A percentile compares a stretch with the other conserved stretches of the same genome.
Conservation (phyloP, 2,329 filamentous ascomycete genomes). For the Epichloe aotearoae region DNA sequence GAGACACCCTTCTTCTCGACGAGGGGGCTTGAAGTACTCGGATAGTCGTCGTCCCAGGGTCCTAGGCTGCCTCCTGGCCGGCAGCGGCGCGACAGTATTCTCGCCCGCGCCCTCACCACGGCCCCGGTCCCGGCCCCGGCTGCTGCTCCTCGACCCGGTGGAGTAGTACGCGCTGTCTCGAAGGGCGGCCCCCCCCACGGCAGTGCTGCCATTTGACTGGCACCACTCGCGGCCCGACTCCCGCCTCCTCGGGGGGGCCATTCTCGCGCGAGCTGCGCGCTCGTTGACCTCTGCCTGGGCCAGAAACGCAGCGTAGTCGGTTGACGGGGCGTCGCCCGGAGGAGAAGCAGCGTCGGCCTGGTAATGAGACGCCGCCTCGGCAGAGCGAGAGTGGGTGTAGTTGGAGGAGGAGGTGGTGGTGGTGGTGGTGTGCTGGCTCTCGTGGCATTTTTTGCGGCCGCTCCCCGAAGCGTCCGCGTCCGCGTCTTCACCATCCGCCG, state of each 20-base stretch:
- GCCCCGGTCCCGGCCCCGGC: not conserved
- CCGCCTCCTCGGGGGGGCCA: not conserved
- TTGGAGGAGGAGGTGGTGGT: too few relatives aligned
- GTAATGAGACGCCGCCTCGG: too few relatives aligned
- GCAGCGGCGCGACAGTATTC: not conserved
- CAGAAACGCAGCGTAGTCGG: constrained; percentile 14
- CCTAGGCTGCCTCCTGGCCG: constrained; percentile 2
- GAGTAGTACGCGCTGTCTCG: constrained; percentile 8
- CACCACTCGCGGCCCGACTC: not conserved
- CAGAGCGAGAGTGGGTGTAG: too few relatives aligned
- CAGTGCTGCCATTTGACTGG: too few relatives aligned
- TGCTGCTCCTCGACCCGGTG: constrained; percentile 5
- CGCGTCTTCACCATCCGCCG: not conserved
- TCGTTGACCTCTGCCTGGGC: constrained; percentile 9
- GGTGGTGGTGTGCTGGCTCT: too few relatives aligned
- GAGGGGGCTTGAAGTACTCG: constrained; percentile 10
- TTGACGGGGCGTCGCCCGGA: not conserved
- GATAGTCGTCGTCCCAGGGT: constrained; percentile 6
- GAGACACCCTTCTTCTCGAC: not conserved
- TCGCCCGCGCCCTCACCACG: not conserved
- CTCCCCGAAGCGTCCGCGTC: too few relatives aligned
- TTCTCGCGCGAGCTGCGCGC: constrained; percentile 2
- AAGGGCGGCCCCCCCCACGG: not conserved
- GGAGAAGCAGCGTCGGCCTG: too few relatives aligned
- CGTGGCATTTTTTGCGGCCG: too few relatives aligned